A percentile compares a stretch with the other conserved stretches of the same genome.
Evolutionary conservation across 164 flowering plant species (phyloP).

Genomic region (Vitis rupestris): DNA sequence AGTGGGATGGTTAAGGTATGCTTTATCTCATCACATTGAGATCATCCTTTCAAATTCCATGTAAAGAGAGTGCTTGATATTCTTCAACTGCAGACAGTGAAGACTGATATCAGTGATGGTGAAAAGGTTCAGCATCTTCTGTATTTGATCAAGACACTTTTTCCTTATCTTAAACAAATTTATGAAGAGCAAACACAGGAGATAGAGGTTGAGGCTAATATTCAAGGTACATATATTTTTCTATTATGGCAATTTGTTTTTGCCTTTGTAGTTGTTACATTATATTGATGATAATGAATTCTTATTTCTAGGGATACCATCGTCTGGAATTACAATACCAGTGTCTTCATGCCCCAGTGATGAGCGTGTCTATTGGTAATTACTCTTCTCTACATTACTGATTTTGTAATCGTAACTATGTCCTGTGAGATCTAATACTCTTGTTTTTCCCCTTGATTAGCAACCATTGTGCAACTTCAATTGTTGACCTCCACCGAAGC

Average conservation of each 20-base stretch:
- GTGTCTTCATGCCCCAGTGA: conserved; percentile 33
- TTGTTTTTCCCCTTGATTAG: conserved; percentile 33
- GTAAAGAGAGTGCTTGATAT: too few relatives aligned
- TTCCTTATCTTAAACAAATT: conserved; percentile 58
- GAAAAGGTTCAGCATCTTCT: conserved; percentile 49
- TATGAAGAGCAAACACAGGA: conserved; percentile 55
- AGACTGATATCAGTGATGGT: conserved; percentile 24
- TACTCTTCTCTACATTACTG: neutral
- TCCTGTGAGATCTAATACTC: neutral
- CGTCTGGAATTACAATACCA: conserved; percentile 32
- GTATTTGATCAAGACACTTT: conserved; percentile 44
- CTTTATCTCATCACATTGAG: neutral
- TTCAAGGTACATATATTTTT: conserved; percentile 40
- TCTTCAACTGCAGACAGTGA: conserved; percentile 35
- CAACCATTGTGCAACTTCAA: conserved; percentile 82
- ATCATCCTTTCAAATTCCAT: neutral
- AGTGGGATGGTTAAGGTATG: conserved; percentile 50
- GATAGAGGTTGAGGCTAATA: conserved; percentile 53
- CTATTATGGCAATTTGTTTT: neutral
- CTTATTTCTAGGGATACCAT: conserved; percentile 34
- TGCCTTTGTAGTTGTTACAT: neutral
- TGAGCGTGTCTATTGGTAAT: conserved; percentile 83
- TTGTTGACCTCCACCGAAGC: conserved; percentile 77
- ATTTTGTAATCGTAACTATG: neutral
- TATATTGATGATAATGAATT: neutral